Conservation (phyloP, 805 yeast genomes). For the Candida piceae region DNA sequence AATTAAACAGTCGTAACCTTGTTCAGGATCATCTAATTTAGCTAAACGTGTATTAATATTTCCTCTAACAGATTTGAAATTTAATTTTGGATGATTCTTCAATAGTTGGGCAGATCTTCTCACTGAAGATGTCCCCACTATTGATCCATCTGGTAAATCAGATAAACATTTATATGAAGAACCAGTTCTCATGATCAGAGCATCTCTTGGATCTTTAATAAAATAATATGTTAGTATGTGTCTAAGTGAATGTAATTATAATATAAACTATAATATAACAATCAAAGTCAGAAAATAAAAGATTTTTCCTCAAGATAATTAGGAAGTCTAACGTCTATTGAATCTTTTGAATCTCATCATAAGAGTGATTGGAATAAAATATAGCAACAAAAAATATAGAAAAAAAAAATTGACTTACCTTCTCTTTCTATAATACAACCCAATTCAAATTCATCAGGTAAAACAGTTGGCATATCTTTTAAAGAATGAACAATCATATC, state of each 20-base stretch:
- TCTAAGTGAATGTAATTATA: too few relatives aligned
- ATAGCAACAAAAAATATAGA: neutral
- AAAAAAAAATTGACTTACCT: conserved; percentile 28
- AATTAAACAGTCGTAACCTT: conserved; percentile 61
- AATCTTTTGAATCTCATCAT: conserved; percentile 26
- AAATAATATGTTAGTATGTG: too few relatives aligned
- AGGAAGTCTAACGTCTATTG: conserved; percentile 37
- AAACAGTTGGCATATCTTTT: conserved; percentile 83
- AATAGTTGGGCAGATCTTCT: conserved; percentile 89
- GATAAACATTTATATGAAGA: conserved; percentile 58
- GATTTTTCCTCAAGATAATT: conserved; percentile 27
- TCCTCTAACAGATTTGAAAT: conserved; percentile 84
- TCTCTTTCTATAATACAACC: conserved; percentile 85
- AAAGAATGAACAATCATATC: conserved; percentile 92
- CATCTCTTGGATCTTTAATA: conserved; percentile 78
- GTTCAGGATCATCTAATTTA: conserved; percentile 70
- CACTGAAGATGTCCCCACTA: conserved; percentile 92
- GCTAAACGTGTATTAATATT: conserved; percentile 70
- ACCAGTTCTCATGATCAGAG: conserved; percentile 66
- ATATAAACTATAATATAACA: too few relatives aligned
- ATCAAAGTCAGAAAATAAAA: conserved; percentile 14
- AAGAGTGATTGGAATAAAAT: neutral
- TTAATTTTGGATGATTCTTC: conserved; percentile 69
- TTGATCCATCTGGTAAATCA: conserved; percentile 79
- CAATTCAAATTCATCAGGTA: conserved; percentile 85